phyloP scores from a whole-genome alignment of 768 basidiomycete species.

The Termitomyces sp. region DNA sequence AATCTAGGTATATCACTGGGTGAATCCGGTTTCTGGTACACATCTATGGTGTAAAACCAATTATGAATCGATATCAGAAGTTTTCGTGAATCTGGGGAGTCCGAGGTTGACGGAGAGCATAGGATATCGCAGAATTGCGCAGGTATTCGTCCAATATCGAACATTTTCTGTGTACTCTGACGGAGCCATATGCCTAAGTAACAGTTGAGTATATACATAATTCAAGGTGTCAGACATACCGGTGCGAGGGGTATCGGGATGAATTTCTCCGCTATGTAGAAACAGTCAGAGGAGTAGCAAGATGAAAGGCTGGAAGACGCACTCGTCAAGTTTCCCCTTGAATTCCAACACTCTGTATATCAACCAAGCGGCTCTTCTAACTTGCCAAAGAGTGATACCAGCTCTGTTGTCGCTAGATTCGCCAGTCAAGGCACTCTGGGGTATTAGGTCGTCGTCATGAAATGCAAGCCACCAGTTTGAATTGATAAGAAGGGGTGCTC shows the following conservation, averaged over 20 bases:
- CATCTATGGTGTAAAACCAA: constrained; percentile 74
- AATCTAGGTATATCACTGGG: constrained; percentile 21
- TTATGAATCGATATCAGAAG: constrained; percentile 69
- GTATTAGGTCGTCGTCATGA: constrained; percentile 64
- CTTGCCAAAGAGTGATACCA: constrained; percentile 74
- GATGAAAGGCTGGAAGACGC: background rate
- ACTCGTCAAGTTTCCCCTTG: constrained; percentile 62
- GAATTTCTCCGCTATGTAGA: constrained; percentile 53
- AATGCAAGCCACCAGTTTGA: constrained; percentile 97
- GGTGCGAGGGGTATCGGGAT: constrained; percentile 66
- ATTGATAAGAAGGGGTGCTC: constrained; percentile 78
- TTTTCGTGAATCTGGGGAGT: constrained; percentile 45
- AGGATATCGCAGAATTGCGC: constrained; percentile 57
- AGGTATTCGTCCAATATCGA: constrained; percentile 77
- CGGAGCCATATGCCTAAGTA: constrained; percentile 64
- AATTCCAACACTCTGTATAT: constrained; percentile 67
- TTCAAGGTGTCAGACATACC: constrained; percentile 32
- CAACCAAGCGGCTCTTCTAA: constrained; percentile 81
- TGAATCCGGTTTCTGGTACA: constrained; percentile 39
- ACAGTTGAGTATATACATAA: background rate
- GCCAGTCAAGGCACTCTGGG: constrained; percentile 30
- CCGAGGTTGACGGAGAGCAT: constrained; percentile 38
- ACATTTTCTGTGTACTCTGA: constrained; percentile 52
- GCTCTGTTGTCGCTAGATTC: constrained; percentile 31
- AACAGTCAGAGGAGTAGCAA: background rate